These are phyloP conservation scores for Speleostelium caveatum DNA, from an alignment of 78 protist species.

Conservation along the genomic window DNA sequence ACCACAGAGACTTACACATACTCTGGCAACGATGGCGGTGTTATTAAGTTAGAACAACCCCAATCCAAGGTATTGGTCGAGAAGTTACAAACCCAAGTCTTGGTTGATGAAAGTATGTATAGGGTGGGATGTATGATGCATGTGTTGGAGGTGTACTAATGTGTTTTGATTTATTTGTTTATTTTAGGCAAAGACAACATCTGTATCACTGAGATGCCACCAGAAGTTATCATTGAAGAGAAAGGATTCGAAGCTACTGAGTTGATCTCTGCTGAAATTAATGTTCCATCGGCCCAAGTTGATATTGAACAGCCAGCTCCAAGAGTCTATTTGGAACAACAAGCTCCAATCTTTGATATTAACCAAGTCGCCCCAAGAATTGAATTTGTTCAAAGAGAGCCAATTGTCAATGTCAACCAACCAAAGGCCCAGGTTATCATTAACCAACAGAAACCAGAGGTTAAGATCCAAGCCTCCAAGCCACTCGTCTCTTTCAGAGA, in stretches of 20 bases:
- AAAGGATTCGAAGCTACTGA: slow-evolving; percentile 38
- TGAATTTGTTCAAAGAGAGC: slow-evolving; percentile 72
- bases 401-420: slow-evolving; percentile 71
- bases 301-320: slow-evolving; percentile 78
- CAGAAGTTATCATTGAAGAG: slow-evolving; percentile 54
- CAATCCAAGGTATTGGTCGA: slow-evolving; percentile 71
- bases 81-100: slow-evolving; percentile 61
- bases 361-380: slow-evolving; percentile 59
- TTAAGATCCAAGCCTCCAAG: slow-evolving; percentile 63
- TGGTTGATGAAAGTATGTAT: slow-evolving; percentile 47
- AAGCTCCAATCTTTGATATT: slow-evolving; percentile 75
- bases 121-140: too few species aligned
- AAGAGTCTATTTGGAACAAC: slow-evolving; percentile 64
- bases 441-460: slow-evolving; percentile 76
- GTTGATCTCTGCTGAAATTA: slow-evolving; percentile 36
- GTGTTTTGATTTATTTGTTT: too few species aligned
- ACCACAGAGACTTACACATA: slow-evolving; percentile 3
- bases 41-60: slow-evolving; percentile 72
- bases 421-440: slow-evolving; percentile 75
- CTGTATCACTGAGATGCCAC: slow-evolving; percentile 34
- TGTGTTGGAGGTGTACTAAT: too few species aligned
- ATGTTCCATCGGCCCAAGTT: slow-evolving; percentile 67
- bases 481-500: slow-evolving; percentile 37
- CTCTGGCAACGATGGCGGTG: slow-evolving; percentile 38
- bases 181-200: slow-evolving; percentile 55